Evolutionary conservation across 139 green algal genomes (phyloP).

Genomic region (Haematococcus sp.): DNA sequence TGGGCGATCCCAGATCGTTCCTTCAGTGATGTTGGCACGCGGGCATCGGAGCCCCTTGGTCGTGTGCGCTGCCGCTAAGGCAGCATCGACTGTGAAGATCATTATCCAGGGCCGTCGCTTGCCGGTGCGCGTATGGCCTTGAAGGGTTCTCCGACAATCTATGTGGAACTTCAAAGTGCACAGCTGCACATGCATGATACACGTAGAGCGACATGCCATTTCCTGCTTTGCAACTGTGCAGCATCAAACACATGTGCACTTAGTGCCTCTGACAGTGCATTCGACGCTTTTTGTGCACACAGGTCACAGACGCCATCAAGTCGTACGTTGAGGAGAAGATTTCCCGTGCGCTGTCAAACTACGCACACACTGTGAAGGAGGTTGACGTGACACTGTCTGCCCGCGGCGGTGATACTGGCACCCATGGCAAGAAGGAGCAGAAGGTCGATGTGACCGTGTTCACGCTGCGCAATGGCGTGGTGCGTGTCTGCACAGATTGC

Average conservation of each 20-base stretch:
- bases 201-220: too few species aligned
- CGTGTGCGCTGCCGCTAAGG: neutral
- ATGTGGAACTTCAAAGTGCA: too few species aligned
- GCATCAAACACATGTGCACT: too few species aligned
- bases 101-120: slow-evolving; percentile 56
- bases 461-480: slow-evolving; percentile 68
- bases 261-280: neutral
- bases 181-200: too few species aligned
- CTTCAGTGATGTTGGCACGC: too few species aligned
- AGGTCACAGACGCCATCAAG: slow-evolving; percentile 71
- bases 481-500: slow-evolving; percentile 23
- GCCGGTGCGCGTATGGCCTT: slow-evolving; percentile 20
- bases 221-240: too few species aligned
- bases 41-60: too few species aligned
- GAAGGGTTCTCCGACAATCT: too few species aligned
- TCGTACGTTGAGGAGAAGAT: slow-evolving; percentile 70
- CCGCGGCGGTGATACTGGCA: slow-evolving; percentile 63
- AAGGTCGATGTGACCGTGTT: slow-evolving; percentile 76
- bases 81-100: slow-evolving; percentile 29
- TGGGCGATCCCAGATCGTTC: too few species aligned
- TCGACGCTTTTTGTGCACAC: neutral
- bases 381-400: slow-evolving; percentile 65
- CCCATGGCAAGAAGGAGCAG: slow-evolving; percentile 63
- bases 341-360: slow-evolving; percentile 31
- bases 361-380: slow-evolving; percentile 46